Percentiles rank a stretch among this genome's conserved stretches.
Conservation (phyloP, 2,329 filamentous ascomycete species). For the Colletotrichum sp. region DNA sequence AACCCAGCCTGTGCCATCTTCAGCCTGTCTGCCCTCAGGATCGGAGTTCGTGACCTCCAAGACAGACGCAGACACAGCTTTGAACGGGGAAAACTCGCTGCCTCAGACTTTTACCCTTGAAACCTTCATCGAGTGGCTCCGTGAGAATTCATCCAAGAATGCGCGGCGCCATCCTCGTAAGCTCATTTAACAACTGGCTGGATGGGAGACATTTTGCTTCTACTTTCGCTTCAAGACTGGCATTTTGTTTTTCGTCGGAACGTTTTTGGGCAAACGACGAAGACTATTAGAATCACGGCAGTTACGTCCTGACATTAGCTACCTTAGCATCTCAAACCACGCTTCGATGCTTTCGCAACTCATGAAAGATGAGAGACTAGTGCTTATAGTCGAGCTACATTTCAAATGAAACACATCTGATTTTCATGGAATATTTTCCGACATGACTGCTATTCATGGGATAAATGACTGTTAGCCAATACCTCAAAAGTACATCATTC, state of each 20-base stretch:
- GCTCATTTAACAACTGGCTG: background rate
- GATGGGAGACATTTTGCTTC: background rate
- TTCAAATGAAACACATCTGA: fast-evolving
- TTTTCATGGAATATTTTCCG: too few relatives aligned
- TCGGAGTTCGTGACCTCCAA: background rate
- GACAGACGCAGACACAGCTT: background rate
- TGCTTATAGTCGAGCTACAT: too few relatives aligned
- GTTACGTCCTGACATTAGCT: background rate
- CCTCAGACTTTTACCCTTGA: background rate
- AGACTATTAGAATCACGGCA: background rate
- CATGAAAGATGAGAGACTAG: too few relatives aligned
- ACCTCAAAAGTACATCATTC: fast-evolving
- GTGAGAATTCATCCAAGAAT: background rate
- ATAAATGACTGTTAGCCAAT: background rate
- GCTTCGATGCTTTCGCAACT: fast-evolving
- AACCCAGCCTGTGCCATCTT: background rate
- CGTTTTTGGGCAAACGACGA: fast-evolving
- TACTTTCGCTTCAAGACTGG: background rate
- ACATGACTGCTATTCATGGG: fast-evolving
- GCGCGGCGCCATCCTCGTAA: background rate
- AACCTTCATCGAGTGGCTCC: background rate
- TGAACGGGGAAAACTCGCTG: background rate
- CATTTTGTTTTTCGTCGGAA: background rate
- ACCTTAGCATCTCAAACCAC: too few relatives aligned
- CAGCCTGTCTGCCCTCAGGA: background rate